Conservation (phyloP, 805 yeast species). For the Candida parachauliodes region DNA sequence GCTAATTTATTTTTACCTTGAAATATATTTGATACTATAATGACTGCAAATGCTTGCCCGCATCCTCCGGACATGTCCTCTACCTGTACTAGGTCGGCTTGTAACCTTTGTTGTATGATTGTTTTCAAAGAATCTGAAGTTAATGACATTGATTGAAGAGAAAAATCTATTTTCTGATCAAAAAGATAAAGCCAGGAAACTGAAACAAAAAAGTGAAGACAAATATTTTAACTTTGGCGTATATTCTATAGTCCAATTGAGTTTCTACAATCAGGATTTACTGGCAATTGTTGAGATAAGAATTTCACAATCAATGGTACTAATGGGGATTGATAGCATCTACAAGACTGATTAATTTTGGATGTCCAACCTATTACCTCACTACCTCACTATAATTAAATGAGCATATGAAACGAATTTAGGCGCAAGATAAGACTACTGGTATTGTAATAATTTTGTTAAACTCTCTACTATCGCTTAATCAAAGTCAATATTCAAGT, state of each 20-base stretch:
- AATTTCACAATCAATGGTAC: no score
- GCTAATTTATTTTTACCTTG: conserved; percentile 77
- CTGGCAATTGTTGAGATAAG: no score
- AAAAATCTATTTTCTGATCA: background rate
- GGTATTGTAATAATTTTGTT: no score
- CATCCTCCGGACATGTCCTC: conserved; percentile 89
- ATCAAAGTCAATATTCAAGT: no score
- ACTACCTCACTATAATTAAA: no score
- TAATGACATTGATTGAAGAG: conserved; percentile 12
- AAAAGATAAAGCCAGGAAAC: background rate
- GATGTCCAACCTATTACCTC: no score
- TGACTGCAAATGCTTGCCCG: conserved; percentile 95
- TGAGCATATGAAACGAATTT: no score
- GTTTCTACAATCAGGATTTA: no score
- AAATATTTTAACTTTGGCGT: background rate
- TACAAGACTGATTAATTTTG: no score
- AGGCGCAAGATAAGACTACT: no score
- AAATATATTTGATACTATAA: conserved; percentile 72
- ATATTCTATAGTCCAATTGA: background rate
- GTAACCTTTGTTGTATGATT: conserved; percentile 52
- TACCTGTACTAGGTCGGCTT: conserved; percentile 64
- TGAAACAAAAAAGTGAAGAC: background rate
- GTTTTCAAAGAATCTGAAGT: conserved; percentile 42
- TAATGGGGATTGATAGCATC: no score
- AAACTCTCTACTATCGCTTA: no score